Percentiles rank a stretch among this genome's conserved stretches.
Conservation (phyloP, 352 stramenopile species). For the Phytopythium vexans region DNA sequence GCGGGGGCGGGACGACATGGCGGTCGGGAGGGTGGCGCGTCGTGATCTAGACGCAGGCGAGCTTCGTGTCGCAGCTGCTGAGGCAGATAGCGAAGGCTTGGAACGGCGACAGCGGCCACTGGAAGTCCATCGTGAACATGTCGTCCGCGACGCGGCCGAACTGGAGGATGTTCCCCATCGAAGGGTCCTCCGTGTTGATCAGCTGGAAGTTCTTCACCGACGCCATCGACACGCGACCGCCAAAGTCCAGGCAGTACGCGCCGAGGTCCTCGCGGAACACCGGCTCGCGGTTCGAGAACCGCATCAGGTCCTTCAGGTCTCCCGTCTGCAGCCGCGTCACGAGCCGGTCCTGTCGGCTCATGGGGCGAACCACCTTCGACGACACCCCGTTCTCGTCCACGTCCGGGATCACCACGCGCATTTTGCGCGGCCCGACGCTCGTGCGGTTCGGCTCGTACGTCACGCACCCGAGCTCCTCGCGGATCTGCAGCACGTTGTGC, state of each 20-base stretch:
- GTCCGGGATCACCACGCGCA: conserved; percentile 79
- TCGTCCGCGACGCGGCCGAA: conserved; percentile 88
- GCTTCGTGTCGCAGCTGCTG: conserved; percentile 87
- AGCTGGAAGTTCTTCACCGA: conserved; percentile 91
- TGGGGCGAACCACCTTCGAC: conserved; percentile 81
- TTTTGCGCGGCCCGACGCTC: conserved; percentile 82
- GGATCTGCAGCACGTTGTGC: conserved; percentile 86
- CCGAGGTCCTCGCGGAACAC: conserved; percentile 84
- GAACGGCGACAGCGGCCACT: conserved; percentile 85
- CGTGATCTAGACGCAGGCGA: conserved; percentile 69
- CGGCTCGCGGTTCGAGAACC: conserved; percentile 84
- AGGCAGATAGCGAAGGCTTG: conserved; percentile 88
- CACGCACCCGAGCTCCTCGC: conserved; percentile 79
- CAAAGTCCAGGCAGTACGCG: conserved; percentile 85
- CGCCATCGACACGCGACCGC: conserved; percentile 61
- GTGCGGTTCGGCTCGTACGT: conserved; percentile 87
- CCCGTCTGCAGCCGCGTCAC: conserved; percentile 64
- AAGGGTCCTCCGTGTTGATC: conserved; percentile 78
- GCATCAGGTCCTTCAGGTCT: conserved; percentile 83
- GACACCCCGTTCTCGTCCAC: conserved; percentile 78
- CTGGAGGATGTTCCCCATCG: conserved; percentile 85
- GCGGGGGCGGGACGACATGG: too few species aligned
- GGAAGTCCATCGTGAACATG: conserved; percentile 91
- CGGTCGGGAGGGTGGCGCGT: too few species aligned
- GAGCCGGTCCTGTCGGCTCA: conserved; percentile 82